Evolutionary conservation across 176 grass and related monocot species (phyloP).

Genomic region (Rhipidocladum racemiflorum): DNA sequence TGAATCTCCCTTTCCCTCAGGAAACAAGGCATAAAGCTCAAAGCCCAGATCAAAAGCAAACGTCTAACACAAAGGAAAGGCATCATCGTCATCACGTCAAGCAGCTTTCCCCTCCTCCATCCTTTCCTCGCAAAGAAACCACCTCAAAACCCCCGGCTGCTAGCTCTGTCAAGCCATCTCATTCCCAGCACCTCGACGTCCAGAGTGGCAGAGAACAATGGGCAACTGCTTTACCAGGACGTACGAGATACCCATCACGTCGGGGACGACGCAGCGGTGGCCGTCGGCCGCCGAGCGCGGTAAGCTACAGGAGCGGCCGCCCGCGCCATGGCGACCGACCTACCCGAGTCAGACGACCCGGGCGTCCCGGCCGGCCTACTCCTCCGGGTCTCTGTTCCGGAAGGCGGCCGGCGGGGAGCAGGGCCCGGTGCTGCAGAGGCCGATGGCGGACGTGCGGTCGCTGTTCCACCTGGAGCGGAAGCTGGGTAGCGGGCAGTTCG

Average conservation of each 20-base stretch:
- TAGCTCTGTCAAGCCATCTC: slow-evolving; percentile 12
- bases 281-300: not conserved
- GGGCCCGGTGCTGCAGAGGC: slow-evolving; percentile 46
- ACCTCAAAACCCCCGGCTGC: slow-evolving; percentile 24
- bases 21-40: slow-evolving; percentile 45
- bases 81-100: slow-evolving; percentile 23
- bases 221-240: slow-evolving; percentile 65
- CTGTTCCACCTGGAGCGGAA: slow-evolving; percentile 58
- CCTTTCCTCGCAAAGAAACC: not conserved
- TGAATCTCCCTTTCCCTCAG: slow-evolving; percentile 60
- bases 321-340: not conserved
- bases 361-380: not conserved
- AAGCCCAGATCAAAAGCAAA: slow-evolving; percentile 33
- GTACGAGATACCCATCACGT: slow-evolving; percentile 56
- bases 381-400: slow-evolving; percentile 7
- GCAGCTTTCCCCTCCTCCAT: not conserved
- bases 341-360: not conserved
- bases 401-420: not conserved
- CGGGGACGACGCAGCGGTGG: not conserved
- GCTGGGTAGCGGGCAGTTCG: slow-evolving; percentile 78
- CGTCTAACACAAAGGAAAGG: not conserved
- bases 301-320: not conserved
- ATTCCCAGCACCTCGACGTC: not conserved
- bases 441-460: slow-evolving; percentile 51
- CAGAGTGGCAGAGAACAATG: slow-evolving; percentile 23